A percentile compares a stretch with the other conserved stretches of the same genome.
These are phyloP conservation scores for Solanum clarkiae DNA, from an alignment of 257 asterid genomes.

Conservation along the genomic window DNA sequence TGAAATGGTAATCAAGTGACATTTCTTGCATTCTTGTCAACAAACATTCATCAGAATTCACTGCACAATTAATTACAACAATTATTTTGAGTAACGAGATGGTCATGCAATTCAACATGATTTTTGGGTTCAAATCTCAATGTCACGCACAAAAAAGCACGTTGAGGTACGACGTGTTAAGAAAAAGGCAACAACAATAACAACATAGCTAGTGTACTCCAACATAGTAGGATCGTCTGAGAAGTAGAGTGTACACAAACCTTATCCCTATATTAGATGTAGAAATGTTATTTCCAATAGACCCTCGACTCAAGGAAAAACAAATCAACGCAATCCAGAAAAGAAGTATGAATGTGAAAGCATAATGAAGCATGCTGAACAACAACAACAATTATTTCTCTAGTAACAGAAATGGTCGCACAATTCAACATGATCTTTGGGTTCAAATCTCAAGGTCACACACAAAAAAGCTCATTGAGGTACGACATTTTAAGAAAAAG, in stretches of 20 bases:
- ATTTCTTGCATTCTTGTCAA: constrained; percentile 66
- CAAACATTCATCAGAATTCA: constrained; percentile 58
- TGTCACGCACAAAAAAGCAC: not conserved
- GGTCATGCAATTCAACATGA: not conserved
- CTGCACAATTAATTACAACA: constrained; percentile 11
- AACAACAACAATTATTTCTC: not conserved
- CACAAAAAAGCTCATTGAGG: not conserved
- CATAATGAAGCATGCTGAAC: no score
- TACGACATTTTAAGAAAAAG: not conserved
- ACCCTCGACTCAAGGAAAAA: no score
- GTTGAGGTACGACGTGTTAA: not conserved
- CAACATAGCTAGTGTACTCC: no score
- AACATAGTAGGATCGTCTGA: no score
- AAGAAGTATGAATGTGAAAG: no score
- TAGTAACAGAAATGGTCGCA: not conserved
- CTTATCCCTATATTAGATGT: no score
- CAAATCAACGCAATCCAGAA: no score
- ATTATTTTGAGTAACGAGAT: not conserved
- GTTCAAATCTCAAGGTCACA: not conserved
- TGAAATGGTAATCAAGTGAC: constrained; percentile 60
- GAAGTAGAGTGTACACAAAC: no score
- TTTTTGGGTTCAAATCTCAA: not conserved
- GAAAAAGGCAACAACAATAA: no score
- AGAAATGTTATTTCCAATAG: no score
- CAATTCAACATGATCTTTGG: not conserved